Evolutionary conservation across 768 basidiomycete genomes (phyloP).

Genomic region (Xerocomellus dryophilus): DNA sequence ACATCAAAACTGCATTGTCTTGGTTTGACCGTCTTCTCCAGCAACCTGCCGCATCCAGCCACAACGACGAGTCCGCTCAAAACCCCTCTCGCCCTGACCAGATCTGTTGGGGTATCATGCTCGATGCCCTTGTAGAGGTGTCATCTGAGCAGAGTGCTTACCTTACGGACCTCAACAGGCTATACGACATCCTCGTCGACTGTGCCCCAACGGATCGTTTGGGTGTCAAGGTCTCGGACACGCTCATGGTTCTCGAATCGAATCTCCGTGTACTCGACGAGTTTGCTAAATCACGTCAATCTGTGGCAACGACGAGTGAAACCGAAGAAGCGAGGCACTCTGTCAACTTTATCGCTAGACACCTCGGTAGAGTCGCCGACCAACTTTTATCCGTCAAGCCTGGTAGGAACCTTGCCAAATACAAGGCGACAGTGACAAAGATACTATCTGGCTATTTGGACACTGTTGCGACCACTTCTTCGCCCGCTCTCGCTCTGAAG

Average conservation of each 20-base stretch:
- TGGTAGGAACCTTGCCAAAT: conserved; percentile 15
- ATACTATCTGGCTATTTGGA: conserved; percentile 21
- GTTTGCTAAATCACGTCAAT: background rate
- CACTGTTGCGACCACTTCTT: conserved; percentile 1
- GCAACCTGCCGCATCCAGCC: conserved; percentile 34
- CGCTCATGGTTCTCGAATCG: conserved; percentile 42
- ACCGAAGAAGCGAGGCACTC: conserved; percentile 10
- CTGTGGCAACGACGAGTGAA: background rate
- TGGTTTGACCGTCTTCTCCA: conserved; percentile 71
- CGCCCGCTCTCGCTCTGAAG: background rate
- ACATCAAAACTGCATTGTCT: conserved; percentile 56
- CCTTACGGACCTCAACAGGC: conserved; percentile 52
- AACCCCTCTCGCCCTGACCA: conserved; percentile 50
- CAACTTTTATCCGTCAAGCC: conserved; percentile 13
- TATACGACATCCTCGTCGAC: conserved; percentile 43
- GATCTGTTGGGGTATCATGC: conserved; percentile 55
- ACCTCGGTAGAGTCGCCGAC: conserved; percentile 2
- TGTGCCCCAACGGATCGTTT: conserved; percentile 37
- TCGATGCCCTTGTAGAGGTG: conserved; percentile 49
- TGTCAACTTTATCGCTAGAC: conserved; percentile 29
- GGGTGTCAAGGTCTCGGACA: conserved; percentile 37
- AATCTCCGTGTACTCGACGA: conserved; percentile 37
- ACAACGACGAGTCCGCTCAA: conserved; percentile 43
- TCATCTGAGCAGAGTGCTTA: conserved; percentile 33
- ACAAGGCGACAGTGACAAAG: conserved; percentile 10